These are phyloP conservation scores for Neurospora sp. DNA, from an alignment of 495 filamentous ascomycete species.

Conservation along the genomic window DNA sequence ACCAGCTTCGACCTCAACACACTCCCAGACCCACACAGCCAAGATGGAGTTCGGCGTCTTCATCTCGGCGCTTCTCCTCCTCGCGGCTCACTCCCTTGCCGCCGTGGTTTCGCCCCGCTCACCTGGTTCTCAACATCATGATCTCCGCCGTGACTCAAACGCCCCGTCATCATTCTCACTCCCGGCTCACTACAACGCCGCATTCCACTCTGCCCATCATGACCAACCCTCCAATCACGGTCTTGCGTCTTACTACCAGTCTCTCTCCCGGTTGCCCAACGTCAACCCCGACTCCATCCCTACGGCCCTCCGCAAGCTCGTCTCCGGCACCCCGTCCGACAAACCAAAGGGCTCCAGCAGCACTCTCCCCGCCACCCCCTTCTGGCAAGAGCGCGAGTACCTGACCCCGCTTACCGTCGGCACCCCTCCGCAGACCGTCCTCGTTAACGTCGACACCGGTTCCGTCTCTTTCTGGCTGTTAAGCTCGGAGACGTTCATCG, in stretches of 20 bases:
- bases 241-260: background rate
- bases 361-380: conserved; percentile 2
- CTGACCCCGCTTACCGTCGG: conserved; percentile 56
- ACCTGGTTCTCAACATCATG: background rate
- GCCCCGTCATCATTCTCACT: background rate
- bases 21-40: background rate
- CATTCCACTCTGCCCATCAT: background rate
- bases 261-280: background rate
- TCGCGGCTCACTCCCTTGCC: background rate
- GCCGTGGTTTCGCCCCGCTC: background rate
- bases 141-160: background rate
- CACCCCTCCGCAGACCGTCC: conserved; percentile 55
- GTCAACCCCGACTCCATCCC: background rate
- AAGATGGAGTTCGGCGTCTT: background rate
- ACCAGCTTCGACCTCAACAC: background rate
- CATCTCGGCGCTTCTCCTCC: background rate
- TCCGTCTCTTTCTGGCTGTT: conserved; percentile 52
- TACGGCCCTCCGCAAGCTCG: background rate
- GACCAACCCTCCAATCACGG: background rate
- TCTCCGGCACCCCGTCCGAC: background rate
- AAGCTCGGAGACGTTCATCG: conserved; percentile 10
- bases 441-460: conserved; percentile 64
- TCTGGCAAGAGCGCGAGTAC: conserved; percentile 47
- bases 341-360: background rate
- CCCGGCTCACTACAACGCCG: background rate